phyloP scores from a whole-genome alignment of 1,139 yeast genomes.

The Sugiyamaella japonica region DNA sequence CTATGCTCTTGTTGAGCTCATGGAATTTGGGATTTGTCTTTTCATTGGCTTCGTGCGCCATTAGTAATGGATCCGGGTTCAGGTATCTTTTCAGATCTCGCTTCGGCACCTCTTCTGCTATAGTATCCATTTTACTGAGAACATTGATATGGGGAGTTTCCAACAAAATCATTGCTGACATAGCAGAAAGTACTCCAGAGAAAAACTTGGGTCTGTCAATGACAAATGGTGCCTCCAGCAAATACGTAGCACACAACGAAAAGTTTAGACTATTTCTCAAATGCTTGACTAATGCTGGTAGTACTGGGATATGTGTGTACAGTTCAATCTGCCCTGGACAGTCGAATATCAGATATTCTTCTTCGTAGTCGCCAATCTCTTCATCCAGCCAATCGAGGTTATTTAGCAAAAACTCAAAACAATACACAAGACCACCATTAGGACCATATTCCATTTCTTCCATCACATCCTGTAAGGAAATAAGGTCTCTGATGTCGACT shows the following conservation, averaged over 20 bases:
- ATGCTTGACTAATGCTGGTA: constrained; percentile 86
- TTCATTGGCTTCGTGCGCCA: constrained; percentile 53
- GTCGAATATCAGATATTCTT: constrained; percentile 90
- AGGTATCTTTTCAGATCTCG: constrained; percentile 79
- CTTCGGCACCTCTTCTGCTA: constrained; percentile 62
- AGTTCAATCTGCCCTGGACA: constrained; percentile 98
- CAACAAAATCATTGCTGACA: constrained; percentile 95
- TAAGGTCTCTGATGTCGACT: constrained; percentile 86
- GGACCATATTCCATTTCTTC: constrained; percentile 94
- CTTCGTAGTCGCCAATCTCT: constrained; percentile 89
- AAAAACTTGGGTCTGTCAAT: constrained; percentile 88
- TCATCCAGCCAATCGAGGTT: constrained; percentile 97
- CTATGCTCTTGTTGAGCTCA: constrained; percentile 75
- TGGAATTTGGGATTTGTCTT: constrained; percentile 73
- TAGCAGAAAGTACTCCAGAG: constrained; percentile 93
- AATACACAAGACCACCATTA: constrained; percentile 89
- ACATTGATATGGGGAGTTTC: constrained; percentile 95
- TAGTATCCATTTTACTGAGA: constrained; percentile 79
- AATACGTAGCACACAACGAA: constrained; percentile 86
- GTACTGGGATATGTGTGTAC: constrained; percentile 90
- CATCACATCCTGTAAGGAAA: constrained; percentile 94
- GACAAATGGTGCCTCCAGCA: constrained; percentile 91
- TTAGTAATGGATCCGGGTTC: constrained; percentile 84
- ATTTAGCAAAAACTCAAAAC: constrained; percentile 81
- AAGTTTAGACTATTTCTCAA: constrained; percentile 75